Percentiles rank a stretch among this genome's conserved stretches.
Conservation (phyloP, 495 filamentous ascomycete species). For the Hyaloscypha bicolor region DNA sequence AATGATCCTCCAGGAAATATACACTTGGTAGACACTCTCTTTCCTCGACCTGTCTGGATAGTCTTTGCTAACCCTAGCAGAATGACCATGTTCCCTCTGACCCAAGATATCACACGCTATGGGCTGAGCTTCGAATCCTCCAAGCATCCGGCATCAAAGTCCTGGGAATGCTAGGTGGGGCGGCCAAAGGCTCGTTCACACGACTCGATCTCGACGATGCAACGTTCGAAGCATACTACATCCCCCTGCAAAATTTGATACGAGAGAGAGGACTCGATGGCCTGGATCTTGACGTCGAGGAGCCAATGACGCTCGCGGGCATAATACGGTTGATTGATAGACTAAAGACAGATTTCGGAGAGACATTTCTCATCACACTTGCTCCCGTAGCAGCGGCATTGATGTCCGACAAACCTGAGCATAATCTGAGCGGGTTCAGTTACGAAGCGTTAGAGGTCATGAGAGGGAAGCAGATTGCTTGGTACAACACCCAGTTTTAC, state of each 20-base stretch:
- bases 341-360: conserved; percentile 71
- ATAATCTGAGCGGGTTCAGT: conserved; percentile 74
- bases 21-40: conserved; percentile 51
- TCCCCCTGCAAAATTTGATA: conserved; percentile 62
- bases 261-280: conserved; percentile 62
- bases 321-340: conserved; percentile 71
- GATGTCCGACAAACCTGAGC: conserved; percentile 45
- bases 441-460: conserved; percentile 67
- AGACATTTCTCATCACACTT: conserved; percentile 72
- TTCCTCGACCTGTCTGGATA: neutral
- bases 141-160: conserved; percentile 68
- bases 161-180: conserved; percentile 83
- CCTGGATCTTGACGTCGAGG: conserved; percentile 84
- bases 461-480: conserved; percentile 66
- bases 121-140: conserved; percentile 69
- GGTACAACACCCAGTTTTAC: conserved; percentile 89
- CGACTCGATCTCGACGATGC: conserved; percentile 59
- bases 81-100: conserved; percentile 71
- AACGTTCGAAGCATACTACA: conserved; percentile 68
- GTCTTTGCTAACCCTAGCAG: conserved; percentile 4
- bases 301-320: conserved; percentile 70
- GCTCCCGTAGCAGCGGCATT: conserved; percentile 79
- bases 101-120: conserved; percentile 59
- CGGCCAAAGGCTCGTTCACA: conserved; percentile 69
- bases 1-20: conserved; percentile 62